Base-by-base conservation (phyloP, 495 filamentous ascomycete species). In the Hypoxylon subgilvum region DNA sequence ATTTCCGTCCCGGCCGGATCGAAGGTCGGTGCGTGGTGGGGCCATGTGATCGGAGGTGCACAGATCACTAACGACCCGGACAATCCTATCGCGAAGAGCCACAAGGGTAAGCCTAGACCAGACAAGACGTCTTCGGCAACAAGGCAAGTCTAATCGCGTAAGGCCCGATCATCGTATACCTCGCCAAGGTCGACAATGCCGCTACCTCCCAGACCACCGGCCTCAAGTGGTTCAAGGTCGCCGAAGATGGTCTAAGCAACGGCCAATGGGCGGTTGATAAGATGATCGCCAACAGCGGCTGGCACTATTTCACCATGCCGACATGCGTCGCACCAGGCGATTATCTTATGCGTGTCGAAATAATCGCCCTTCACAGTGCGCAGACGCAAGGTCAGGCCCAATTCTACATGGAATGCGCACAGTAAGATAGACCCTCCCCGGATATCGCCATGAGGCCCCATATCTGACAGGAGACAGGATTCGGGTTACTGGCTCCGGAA, bases 271-370 rank as follows among this genome's bases (percentile, higher is more conserved):
- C 68, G 5, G 75, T 78, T 7, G 74, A 77, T 42, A 73, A 66
- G 53, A 69, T 74, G 62, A 77, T 74, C 49, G 63, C 76, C 47
- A 71, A 63, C 63, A 32, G 62, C 8, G 77, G 75, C 38, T 76
- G 74, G 73, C 72, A 78, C 57, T 74, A 77, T 56, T 76, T 79
- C 52, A 70, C 68, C 32, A 75, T 78, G 64, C 74, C 77, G n/a
- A 34, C 56, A 6, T 79, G 75, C 57, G 61, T 83, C 30, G 73
- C 74, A 13, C 69, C 74, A 0, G 73, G 75, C 19, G 71, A 81
- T 42, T 79, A 84, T 62, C 72, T 83, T 4, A 74, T 83, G 61
- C 76, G 80, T 3, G 77, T 79, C 25, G 80, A 83, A 69, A 57
- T 82, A 5, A 74, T 81, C 23, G 79, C 79, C 4, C 74, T 82